Evolutionary conservation across 2,329 filamentous ascomycete genomes (phyloP).

Genomic region (Dothideomycetes sp.): DNA sequence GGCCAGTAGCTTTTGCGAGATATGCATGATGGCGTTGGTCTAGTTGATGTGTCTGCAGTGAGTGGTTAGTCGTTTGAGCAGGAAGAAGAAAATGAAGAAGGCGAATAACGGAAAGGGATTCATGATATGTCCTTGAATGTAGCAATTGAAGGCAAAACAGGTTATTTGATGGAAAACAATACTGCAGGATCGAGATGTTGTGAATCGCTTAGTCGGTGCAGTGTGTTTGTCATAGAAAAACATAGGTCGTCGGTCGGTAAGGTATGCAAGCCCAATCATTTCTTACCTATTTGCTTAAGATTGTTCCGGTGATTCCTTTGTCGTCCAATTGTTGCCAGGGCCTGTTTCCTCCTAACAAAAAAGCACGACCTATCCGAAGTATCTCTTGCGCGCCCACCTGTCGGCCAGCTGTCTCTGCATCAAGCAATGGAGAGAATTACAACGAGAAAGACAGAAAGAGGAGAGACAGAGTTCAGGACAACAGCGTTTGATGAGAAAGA

Average conservation of each 20-base stretch:
- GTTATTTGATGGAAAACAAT: too few relatives aligned
- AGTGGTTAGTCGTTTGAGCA: slow-evolving; percentile 4
- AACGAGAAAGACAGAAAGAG: slow-evolving; percentile 10
- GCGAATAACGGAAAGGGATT: slow-evolving; percentile 4
- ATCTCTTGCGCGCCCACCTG: slow-evolving; percentile 39
- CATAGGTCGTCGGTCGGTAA: too few relatives aligned
- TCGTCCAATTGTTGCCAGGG: background rate
- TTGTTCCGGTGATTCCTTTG: slow-evolving; percentile 5
- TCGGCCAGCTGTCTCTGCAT: slow-evolving; percentile 48
- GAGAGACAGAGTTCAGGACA: background rate
- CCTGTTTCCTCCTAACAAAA: slow-evolving; percentile 1
- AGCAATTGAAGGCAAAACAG: too few relatives aligned
- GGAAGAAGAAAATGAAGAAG: slow-evolving; percentile 10
- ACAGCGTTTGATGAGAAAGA: background rate
- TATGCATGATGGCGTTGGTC: slow-evolving; percentile 63
- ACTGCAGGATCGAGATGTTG: too few relatives aligned
- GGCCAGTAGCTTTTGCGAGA: slow-evolving; percentile 81
- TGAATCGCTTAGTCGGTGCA: too few relatives aligned
- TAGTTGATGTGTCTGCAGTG: background rate
- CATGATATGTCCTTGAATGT: too few relatives aligned
- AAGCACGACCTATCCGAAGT: slow-evolving; percentile 31
- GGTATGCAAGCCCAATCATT: too few relatives aligned
- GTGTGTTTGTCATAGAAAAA: too few relatives aligned
- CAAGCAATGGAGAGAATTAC: background rate
- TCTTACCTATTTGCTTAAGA: slow-evolving; percentile 8